phyloP scores from a whole-genome alignment of 768 basidiomycete genomes.

The Tylopilus sp. region DNA sequence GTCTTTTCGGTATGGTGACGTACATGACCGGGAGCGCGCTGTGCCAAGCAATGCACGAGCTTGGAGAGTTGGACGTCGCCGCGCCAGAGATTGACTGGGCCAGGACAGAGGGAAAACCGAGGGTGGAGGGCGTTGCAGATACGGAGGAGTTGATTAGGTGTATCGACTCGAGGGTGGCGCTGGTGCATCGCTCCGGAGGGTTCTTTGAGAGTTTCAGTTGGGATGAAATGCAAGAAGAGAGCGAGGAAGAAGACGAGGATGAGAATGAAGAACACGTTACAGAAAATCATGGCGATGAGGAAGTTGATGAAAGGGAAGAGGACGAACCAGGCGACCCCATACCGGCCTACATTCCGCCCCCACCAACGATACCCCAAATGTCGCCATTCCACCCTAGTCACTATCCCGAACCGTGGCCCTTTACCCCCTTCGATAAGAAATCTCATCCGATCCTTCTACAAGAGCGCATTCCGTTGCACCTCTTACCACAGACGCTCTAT shows the following conservation, averaged over 20 bases:
- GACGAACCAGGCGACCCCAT: neutral
- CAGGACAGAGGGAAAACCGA: constrained; percentile 22
- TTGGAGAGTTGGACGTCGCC: constrained; percentile 17
- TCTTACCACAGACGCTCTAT: constrained; percentile 39
- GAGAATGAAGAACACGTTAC: too few species aligned
- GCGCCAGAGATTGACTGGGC: constrained; percentile 21
- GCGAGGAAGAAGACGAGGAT: too few species aligned
- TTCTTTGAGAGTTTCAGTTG: too few species aligned
- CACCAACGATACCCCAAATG: constrained; percentile 8
- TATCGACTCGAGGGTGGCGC: neutral
- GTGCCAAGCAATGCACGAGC: constrained; percentile 1
- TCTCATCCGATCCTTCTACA: constrained; percentile 29
- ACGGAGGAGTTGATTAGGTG: constrained; percentile 15
- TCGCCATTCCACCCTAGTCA: constrained; percentile 32
- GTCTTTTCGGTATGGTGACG: neutral
- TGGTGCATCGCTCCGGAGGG: neutral
- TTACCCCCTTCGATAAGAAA: constrained; percentile 33
- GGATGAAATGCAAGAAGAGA: too few species aligned
- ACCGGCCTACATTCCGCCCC: neutral
- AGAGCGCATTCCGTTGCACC: constrained; percentile 31
- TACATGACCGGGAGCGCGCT: constrained; percentile 22
- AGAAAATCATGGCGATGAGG: neutral
- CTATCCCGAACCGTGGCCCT: constrained; percentile 42
- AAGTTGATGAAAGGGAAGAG: neutral
- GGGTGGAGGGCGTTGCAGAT: constrained; percentile 10